phyloP scores from a whole-genome alignment of 371 early-diverging fungal genomes.

The Mucor sp. region DNA sequence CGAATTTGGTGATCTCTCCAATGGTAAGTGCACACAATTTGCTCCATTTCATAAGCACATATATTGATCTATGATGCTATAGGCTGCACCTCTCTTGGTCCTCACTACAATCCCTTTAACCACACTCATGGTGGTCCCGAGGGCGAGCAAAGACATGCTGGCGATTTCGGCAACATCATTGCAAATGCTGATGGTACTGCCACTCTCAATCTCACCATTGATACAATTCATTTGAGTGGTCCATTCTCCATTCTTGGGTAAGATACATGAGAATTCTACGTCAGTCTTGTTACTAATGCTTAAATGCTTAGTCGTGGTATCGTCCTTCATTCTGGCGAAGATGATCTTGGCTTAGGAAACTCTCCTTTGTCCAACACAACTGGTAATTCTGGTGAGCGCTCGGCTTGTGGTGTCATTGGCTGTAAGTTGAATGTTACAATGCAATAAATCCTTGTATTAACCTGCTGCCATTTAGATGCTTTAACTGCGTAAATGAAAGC shows the following conservation, averaged over 20 bases:
- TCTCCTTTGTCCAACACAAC: constrained; percentile 78
- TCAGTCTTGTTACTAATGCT: neutral
- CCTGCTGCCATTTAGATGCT: neutral
- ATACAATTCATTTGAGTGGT: constrained; percentile 69
- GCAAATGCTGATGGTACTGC: constrained; percentile 60
- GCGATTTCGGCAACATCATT: constrained; percentile 85
- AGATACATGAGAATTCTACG: neutral
- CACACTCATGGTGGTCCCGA: constrained; percentile 80
- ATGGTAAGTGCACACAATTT: constrained; percentile 40
- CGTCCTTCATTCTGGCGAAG: constrained; percentile 82
- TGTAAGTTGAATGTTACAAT: constrained; percentile 27
- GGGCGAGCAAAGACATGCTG: constrained; percentile 72
- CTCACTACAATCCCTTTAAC: constrained; percentile 82
- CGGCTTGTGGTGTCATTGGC: constrained; percentile 92
- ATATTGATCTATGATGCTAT: neutral
- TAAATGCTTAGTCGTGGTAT: constrained; percentile 67
- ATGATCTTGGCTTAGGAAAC: constrained; percentile 83
- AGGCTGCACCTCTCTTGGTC: constrained; percentile 74
- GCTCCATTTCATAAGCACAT: neutral
- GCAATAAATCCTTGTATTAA: too few relatives aligned
- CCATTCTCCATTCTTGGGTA: constrained; percentile 75
- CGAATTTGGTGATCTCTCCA: constrained; percentile 74
- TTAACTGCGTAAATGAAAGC: neutral
- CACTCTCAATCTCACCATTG: constrained; percentile 53
- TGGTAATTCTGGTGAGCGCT: constrained; percentile 86